Conservation (phyloP, 192 early-diverging fungal genomes). For the Backusella sp. region DNA sequence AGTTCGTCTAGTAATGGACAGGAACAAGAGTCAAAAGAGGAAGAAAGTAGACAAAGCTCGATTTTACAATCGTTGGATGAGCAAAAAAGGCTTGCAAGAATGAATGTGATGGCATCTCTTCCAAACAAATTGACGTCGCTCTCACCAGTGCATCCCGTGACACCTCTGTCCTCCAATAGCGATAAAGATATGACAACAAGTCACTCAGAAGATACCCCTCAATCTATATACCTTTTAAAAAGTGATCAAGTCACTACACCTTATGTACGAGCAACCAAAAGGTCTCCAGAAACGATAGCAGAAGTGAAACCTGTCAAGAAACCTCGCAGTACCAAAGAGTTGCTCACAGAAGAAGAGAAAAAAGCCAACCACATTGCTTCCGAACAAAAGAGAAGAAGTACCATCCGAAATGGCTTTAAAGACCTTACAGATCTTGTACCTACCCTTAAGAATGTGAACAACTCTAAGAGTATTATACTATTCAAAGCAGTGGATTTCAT, state of each 20-base stretch:
- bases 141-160: not conserved
- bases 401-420: constrained; percentile 86
- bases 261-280: not conserved
- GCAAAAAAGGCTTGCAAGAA: constrained; percentile 4
- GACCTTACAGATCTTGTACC: constrained; percentile 89
- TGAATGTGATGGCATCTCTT: not conserved
- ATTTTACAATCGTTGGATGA: constrained; percentile 23
- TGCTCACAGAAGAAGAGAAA: constrained; percentile 78
- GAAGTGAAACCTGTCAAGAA: not conserved
- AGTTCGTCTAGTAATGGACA: not conserved
- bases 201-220: constrained; percentile 3
- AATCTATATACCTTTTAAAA: constrained; percentile 11
- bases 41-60: constrained; percentile 19
- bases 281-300: not conserved
- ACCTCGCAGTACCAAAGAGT: constrained; percentile 41
- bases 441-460: constrained; percentile 66
- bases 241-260: constrained; percentile 6
- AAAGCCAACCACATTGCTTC: constrained; percentile 74
- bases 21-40: not conserved
- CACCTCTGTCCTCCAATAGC: not conserved
- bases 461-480: constrained; percentile 67
- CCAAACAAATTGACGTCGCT: constrained; percentile 6
- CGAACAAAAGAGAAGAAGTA: constrained; percentile 74
- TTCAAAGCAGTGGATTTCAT: constrained; percentile 73
- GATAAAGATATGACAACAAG: not conserved